phyloP scores from a whole-genome alignment of 202 grass and related monocot species.

The Dendrocalamus latiflorus region DNA sequence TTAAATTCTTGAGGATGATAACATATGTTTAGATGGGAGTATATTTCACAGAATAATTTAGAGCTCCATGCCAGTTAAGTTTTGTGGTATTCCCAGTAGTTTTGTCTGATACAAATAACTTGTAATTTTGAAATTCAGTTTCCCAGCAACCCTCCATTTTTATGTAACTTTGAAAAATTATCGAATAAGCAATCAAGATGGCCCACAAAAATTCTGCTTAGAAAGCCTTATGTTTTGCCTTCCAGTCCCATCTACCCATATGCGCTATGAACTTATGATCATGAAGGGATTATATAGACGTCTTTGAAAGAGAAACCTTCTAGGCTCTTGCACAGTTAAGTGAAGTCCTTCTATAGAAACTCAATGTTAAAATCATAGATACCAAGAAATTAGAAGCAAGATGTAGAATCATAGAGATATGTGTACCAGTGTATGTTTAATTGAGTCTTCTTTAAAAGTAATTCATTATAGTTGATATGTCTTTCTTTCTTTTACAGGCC shows the following conservation, averaged over 20 bases:
- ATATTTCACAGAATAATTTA: neutral
- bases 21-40: neutral
- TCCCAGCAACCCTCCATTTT: neutral
- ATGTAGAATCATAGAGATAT: neutral
- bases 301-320: neutral
- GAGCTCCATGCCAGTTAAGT: neutral
- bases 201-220: neutral
- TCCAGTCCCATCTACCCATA: neutral
- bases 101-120: neutral
- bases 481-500: slow-evolving; percentile 51
- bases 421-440: neutral
- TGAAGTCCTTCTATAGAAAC: neutral
- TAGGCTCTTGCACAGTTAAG: neutral
- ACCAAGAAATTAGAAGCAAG: neutral
- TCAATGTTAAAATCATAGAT: neutral
- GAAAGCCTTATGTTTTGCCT: neutral
- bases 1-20: neutral
- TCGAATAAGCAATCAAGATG: neutral
- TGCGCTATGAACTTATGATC: neutral
- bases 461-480: slow-evolving; percentile 14
- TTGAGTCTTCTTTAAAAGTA: neutral
- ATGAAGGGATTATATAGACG: neutral
- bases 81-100: neutral
- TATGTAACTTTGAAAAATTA: neutral
- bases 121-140: neutral